Percentiles rank a stretch among this genome's conserved stretches.
phyloP scores from a whole-genome alignment of 208 protist species.

The Leishmania lainsoni region DNA sequence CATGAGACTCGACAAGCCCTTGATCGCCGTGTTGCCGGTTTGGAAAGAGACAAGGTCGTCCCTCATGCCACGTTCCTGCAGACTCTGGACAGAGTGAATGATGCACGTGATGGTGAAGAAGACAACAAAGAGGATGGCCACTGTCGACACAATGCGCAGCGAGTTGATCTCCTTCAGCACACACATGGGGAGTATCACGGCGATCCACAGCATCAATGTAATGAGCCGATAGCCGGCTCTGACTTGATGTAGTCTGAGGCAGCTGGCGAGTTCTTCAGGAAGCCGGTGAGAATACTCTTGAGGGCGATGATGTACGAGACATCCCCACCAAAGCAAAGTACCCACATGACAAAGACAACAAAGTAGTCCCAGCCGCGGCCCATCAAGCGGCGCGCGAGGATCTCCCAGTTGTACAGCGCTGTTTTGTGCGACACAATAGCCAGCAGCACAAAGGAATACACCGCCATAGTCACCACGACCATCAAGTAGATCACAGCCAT shows the following conservation, averaged over 20 bases:
- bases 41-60: constrained; percentile 54
- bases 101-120: constrained; percentile 74
- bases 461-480: constrained; percentile 37
- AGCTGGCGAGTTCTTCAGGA: constrained; percentile 26
- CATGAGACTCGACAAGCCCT: constrained; percentile 44
- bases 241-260: constrained; percentile 24
- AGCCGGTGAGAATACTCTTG: constrained; percentile 42
- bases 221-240: constrained; percentile 43
- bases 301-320: constrained; percentile 68
- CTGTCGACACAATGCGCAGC: constrained; percentile 60
- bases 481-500: constrained; percentile 42
- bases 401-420: constrained; percentile 56
- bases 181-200: constrained; percentile 31
- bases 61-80: constrained; percentile 27
- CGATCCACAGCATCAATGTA: constrained; percentile 56
- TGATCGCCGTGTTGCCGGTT: constrained; percentile 54
- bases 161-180: constrained; percentile 83
- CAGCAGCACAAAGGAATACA: constrained; percentile 73
- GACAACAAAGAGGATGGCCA: constrained; percentile 69
- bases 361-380: constrained; percentile 22
- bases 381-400: constrained; percentile 45
- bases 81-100: constrained; percentile 43
- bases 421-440: constrained; percentile 44
- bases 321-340: constrained; percentile 61
- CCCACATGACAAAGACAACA: constrained; percentile 54